A percentile compares a stretch with the other conserved stretches of the same genome.
Conservation (phyloP, 768 basidiomycete species). For the Tylopilus subfusipes region DNA sequence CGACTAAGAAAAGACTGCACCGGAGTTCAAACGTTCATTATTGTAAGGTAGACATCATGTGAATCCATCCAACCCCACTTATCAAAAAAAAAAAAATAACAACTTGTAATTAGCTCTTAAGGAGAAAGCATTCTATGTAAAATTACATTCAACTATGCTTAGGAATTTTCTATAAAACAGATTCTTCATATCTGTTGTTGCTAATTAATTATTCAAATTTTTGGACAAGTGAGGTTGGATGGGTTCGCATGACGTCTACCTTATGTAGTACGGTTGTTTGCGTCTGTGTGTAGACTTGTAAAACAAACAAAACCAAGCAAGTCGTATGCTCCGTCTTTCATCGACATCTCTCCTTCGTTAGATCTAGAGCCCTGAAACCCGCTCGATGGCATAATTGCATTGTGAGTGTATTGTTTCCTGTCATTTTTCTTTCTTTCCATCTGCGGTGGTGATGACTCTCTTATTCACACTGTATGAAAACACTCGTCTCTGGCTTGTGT, state of each 20-base stretch:
- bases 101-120: too few relatives aligned
- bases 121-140: too few relatives aligned
- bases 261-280: slow-evolving; percentile 24
- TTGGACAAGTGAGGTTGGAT: too few relatives aligned
- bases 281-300: slow-evolving; percentile 5
- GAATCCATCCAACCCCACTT: too few relatives aligned
- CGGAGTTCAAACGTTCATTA: too few relatives aligned
- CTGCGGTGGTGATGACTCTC: slow-evolving; percentile 49
- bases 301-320: slow-evolving; percentile 23
- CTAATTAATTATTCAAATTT: too few relatives aligned
- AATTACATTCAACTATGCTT: too few relatives aligned
- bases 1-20: neutral
- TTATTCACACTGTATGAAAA: slow-evolving; percentile 78
- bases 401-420: slow-evolving; percentile 18
- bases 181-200: too few relatives aligned
- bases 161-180: too few relatives aligned
- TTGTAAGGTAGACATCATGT: too few relatives aligned
- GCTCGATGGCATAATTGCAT: neutral
- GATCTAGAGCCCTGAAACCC: neutral
- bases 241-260: too few relatives aligned
- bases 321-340: neutral
- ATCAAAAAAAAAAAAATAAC: too few relatives aligned
- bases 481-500: slow-evolving; percentile 37
- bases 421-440: slow-evolving; percentile 6
- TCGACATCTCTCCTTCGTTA: neutral